Percentiles rank a stretch among this genome's conserved stretches.
Evolutionary conservation across 1,284 basidiomycete genomes (phyloP).

Genomic region (Anthracocystis setariae): DNA sequence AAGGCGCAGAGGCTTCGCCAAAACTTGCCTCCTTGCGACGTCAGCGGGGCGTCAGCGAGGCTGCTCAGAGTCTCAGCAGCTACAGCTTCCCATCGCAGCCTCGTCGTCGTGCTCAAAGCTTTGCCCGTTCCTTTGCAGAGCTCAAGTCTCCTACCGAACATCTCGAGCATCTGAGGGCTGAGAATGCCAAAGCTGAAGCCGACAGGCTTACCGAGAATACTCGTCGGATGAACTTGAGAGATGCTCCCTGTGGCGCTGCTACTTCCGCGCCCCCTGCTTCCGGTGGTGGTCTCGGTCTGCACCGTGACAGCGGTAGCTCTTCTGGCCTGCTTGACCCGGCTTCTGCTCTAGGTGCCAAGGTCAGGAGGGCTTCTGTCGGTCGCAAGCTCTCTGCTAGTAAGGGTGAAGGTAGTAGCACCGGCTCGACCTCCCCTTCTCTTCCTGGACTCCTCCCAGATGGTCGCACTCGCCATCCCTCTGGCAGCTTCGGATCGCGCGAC

Average conservation of each 20-base stretch:
- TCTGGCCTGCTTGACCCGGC: constrained; percentile 7
- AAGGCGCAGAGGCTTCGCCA: constrained; percentile 11
- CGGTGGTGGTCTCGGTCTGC: constrained; percentile 16
- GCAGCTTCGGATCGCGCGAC: constrained; percentile 39
- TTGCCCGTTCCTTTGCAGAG: constrained; percentile 48
- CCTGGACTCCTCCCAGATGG: constrained; percentile 48
- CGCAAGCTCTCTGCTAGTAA: constrained; percentile 15
- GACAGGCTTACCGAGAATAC: constrained; percentile 23
- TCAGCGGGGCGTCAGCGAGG: constrained; percentile 33
- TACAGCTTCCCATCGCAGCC: constrained; percentile 7
- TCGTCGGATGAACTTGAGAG: constrained; percentile 23
- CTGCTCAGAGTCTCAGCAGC: neutral
- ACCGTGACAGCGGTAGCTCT: neutral
- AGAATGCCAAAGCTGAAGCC: constrained; percentile 24
- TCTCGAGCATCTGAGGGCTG: constrained; percentile 37
- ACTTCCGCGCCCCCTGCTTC: constrained; percentile 18
- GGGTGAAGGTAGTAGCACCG: constrained; percentile 16
- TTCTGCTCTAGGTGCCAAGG: constrained; percentile 7
- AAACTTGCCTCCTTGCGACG: constrained; percentile 6
- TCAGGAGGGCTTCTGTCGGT: neutral
- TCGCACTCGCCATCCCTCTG: constrained; percentile 46
- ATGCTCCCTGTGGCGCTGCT: neutral
- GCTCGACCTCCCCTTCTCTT: constrained; percentile 23
- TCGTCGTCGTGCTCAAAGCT: constrained; percentile 41
- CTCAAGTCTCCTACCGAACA: constrained; percentile 37